Evolutionary conservation across 2,329 filamentous ascomycete genomes (phyloP), one percentile per base, ranked within the genome.

Genomic region (Scedosporium minutisporum): DNA sequence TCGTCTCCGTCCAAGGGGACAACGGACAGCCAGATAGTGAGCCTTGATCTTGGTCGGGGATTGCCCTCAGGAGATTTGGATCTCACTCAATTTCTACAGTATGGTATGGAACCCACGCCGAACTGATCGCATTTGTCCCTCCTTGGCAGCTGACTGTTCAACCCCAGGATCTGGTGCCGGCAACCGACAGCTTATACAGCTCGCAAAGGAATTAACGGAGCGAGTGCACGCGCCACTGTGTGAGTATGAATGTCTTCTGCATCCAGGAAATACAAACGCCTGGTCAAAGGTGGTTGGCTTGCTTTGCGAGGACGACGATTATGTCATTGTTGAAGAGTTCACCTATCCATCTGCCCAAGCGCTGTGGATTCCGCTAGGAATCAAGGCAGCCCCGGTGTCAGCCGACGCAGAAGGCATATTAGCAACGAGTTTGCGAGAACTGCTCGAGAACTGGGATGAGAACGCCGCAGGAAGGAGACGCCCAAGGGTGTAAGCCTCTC

Each of bases 261-360:
- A 71, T 27, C 63, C 68, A 1, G 71, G 71, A 18, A 73, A 73
- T 60, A 73, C 70, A 1, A 70, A 72, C 62, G 71, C 69, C 7
- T 73, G 70, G 71, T 60, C 65, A 29, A 73, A 73, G 48, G 66
- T 72, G 1, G 71, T 72, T 3, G 67, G 68, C 0, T 60, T 73
- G 27, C 65, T 72, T 2, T 70, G 68, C 57, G 71, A 73, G 46
- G 63, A 68, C 9, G 65, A 65, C 25, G 70, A 73, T 55, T 66
- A 62, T 25, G 69, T 73, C n/a, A 65, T 73, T 3, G 65, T 67
- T 5, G 71, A 73, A 59, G 67, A 71, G 27, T 71, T 66, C 41
- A 72, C 71, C 0, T 73, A 73, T 25, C 71, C 71, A 1, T 73
- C 70, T 1, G 64, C 71, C 1, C 69, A 72, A 60, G 69, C 71